Percentiles rank a stretch among this genome's conserved stretches.
phyloP scores from a whole-genome alignment of 2,329 filamentous ascomycete species.

The Sphaerulina musiva region DNA sequence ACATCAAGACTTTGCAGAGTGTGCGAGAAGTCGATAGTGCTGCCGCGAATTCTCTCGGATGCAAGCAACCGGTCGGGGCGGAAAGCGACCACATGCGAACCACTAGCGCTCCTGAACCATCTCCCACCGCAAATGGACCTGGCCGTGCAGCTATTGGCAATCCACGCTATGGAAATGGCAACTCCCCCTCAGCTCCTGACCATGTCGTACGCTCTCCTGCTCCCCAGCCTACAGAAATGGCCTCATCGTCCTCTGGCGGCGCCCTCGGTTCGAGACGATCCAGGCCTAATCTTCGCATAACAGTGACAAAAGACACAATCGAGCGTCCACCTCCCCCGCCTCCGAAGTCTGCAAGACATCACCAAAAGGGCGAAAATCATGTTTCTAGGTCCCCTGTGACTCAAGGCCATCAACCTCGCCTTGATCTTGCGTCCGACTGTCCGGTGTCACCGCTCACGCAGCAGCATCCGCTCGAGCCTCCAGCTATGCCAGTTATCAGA shows the following conservation, averaged over 20 bases:
- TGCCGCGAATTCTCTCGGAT: neutral
- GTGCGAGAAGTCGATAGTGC: slow-evolving; percentile 10
- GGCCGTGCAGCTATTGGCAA: slow-evolving; percentile 6
- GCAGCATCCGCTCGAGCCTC: slow-evolving; percentile 8
- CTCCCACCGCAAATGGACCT: neutral
- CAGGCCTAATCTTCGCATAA: slow-evolving; percentile 20
- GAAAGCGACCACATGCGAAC: slow-evolving; percentile 5
- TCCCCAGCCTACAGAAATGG: neutral
- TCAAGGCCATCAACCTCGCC: neutral
- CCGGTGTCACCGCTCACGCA: slow-evolving; percentile 4
- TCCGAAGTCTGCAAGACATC: slow-evolving; percentile 21
- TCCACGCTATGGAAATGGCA: neutral
- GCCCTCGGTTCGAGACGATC: slow-evolving; percentile 3
- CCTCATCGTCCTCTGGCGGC: neutral
- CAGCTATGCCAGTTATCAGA: slow-evolving; percentile 2
- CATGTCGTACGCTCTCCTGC: neutral
- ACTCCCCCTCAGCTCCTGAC: neutral
- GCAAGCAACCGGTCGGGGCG: slow-evolving; percentile 6
- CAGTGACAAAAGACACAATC: slow-evolving; percentile 4
- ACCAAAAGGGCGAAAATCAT: neutral
- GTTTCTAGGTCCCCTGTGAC: neutral
- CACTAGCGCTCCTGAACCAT: slow-evolving; percentile 12
- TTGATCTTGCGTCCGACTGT: slow-evolving; percentile 4
- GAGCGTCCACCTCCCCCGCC: slow-evolving; percentile 17
- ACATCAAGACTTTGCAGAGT: slow-evolving; percentile 10